Evolutionary conservation across 2,329 filamentous ascomycete species (phyloP).

Genomic region (Fusarium sp.): DNA sequence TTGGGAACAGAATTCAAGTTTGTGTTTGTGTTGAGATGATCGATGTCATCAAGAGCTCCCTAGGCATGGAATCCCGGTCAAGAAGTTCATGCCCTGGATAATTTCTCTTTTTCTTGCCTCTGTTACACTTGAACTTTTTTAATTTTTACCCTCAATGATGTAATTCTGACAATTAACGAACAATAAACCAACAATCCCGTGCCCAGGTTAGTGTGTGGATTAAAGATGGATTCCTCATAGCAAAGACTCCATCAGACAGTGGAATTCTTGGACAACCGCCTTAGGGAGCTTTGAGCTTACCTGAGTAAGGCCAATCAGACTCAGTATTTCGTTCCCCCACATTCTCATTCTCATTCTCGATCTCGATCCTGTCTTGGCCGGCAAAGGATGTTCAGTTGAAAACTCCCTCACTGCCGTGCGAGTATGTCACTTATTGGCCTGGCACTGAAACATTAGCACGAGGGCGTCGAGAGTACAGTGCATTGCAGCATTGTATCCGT

Average conservation of each 20-base stretch:
- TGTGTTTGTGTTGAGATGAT: slow-evolving; percentile 10
- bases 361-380: slow-evolving; percentile 31
- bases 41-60: slow-evolving; percentile 37
- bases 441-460: slow-evolving; percentile 28
- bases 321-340: slow-evolving; percentile 29
- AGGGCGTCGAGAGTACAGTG: slow-evolving; percentile 10
- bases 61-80: neutral
- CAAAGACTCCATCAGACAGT: slow-evolving; percentile 28
- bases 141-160: slow-evolving; percentile 8
- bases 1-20: slow-evolving; percentile 6
- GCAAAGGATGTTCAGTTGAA: slow-evolving; percentile 8
- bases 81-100: neutral
- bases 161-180: slow-evolving; percentile 2
- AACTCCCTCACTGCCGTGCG: slow-evolving; percentile 28
- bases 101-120: neutral
- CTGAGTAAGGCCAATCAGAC: slow-evolving; percentile 35
- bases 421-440: slow-evolving; percentile 15
- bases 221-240: slow-evolving; percentile 13
- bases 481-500: neutral
- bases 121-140: slow-evolving; percentile 11
- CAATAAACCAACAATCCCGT: neutral
- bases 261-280: slow-evolving; percentile 27
- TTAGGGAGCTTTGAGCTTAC: slow-evolving; percentile 36
- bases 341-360: slow-evolving; percentile 35
- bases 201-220: neutral